Base-by-base conservation (phyloP, 78 protist genomes). In the Chrysochromulina parva region DNA sequence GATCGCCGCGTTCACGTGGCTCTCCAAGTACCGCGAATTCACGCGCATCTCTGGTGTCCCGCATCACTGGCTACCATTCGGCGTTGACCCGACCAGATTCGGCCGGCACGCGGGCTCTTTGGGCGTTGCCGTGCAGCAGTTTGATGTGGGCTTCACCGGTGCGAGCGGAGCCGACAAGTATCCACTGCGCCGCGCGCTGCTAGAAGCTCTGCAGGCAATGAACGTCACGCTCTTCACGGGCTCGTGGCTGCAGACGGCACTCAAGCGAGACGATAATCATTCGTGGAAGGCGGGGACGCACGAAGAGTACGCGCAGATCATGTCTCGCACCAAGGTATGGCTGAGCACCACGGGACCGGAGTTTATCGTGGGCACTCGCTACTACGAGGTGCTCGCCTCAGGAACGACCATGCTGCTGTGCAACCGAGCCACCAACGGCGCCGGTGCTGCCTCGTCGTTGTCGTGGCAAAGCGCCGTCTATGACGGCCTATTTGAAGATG, bases 341-440 rank as follows among this genome's bases (percentile, higher is more conserved):
- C 50, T 69, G 78, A 69, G 62, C 62, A 69, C 78, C n/a, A 69
- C 78, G 2, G 78, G 78, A 10, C 78, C 78, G 26, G 78, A 69
- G 53, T 1, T 2, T 3, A 24, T 69, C 10, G 78, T 69, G 14
- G 78, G 78, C 3, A 69, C 78, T 2, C 78, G 78, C 38, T 69
- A 14, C 78, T 69, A n/a, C 78, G 78, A 69, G 50, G 78, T 69
- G 13, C 3, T 69, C 26, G 78, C 78, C 4, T 28, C 53, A 14
- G 78, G 78, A 10, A 69, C 78, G 78, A 69, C 78, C 1, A 3
- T 69, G 2, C 50, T 69, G 53, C 78, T 69, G 14, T 69, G 78
- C 78, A 69, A 69, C 14, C 78, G 78, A 3, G 26, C 48, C 16
- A 69, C 3, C 50, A n/a, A n/a, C n/a, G n/a, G n/a, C n/a, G n/a